Percentiles rank a stretch among this genome's conserved stretches.
Evolutionary conservation across 75 land plant genomes (phyloP).

Genomic region (Picea sitchensis): DNA sequence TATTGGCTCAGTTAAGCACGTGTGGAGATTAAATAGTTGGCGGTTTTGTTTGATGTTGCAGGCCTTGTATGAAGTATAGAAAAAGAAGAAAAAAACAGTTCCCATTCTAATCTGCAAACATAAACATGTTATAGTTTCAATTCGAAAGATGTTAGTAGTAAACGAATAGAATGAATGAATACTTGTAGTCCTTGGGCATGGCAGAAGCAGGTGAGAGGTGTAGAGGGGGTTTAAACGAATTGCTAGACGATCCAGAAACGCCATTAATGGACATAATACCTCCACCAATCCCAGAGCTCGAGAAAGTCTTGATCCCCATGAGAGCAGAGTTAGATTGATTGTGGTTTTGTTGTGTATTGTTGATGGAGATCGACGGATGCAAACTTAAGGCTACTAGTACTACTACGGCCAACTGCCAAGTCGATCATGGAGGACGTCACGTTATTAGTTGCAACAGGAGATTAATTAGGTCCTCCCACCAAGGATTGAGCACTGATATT

Average conservation of each 20-base stretch:
- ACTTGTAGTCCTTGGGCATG: conserved; percentile 32
- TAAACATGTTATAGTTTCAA: conserved; percentile 24
- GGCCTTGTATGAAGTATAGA: conserved; percentile 22
- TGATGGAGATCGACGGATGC: conserved; percentile 6
- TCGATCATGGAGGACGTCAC: not conserved
- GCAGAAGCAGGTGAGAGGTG: conserved; percentile 12
- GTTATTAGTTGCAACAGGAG: not conserved
- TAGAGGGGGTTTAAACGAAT: conserved; percentile 20
- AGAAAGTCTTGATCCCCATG: not conserved
- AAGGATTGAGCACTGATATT: not conserved
- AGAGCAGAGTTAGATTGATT: not conserved
- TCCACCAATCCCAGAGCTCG: not conserved
- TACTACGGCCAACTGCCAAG: conserved; percentile 2
- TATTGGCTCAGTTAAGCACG: no score
- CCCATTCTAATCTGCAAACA: not conserved
- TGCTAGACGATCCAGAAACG: conserved; percentile 18
- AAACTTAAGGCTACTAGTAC: not conserved
- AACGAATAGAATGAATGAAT: not conserved
- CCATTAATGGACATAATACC: conserved; percentile 12
- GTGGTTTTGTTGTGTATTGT: not conserved
- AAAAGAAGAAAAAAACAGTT: conserved; percentile 6
- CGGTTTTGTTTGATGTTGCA: conserved; percentile 9
- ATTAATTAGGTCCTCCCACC: not conserved
- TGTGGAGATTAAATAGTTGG: no score
- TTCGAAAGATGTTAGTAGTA: not conserved